Base-by-base conservation (phyloP, 805 yeast genomes). In the Komagataella populi region DNA sequence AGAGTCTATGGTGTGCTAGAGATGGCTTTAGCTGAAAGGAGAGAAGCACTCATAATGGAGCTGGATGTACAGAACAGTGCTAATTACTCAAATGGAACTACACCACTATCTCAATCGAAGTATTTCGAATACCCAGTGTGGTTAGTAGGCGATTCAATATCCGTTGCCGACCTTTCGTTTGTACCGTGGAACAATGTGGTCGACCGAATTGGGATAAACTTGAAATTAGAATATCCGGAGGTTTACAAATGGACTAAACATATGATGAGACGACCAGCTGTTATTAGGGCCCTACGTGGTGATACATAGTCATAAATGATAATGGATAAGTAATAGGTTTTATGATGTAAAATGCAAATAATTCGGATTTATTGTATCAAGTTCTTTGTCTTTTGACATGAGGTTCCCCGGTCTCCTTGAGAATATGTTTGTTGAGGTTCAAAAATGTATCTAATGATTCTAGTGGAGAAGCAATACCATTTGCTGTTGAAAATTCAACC, bases 101-200 rank as follows among this genome's bases (percentile, higher is more conserved):
- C 96, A 0, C 95, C 96, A 6, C 66, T 87, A 55, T 80, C 88
- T 16, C 91, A 85, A 63, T 82, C 89, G 48, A 76, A 89, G 63
- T 88, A 85, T 70, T 87, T 88, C 60, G 96, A 89, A 60, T 84
- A 87, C 61, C 96, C 96, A 1, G 91, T 90, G 24, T 90, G 98
- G 98, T 73, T 90, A 39, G 96, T 89, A 12, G 95, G 96, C 23
- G 96, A 89, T 59, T 69, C 75, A 47, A 74, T 81, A 49, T 78
- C 96, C 1, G 81, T 90, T 47, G 97, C 97, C 2, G 98, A 90
- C 66, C 72, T 90, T 61, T 80, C 91, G 20, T 90, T 90, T 69
- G 96, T 90, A 24, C 95, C 98, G 14, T 90, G 98, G 98, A 90
- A 90, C 66, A 90, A 89, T 61, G 96, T 90, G 16, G 95, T 90